Evolutionary conservation across 2,329 filamentous ascomycete species (phyloP), one percentile per base, ranked within the genome.

Genomic region (Ceratocystis albifundus): DNA sequence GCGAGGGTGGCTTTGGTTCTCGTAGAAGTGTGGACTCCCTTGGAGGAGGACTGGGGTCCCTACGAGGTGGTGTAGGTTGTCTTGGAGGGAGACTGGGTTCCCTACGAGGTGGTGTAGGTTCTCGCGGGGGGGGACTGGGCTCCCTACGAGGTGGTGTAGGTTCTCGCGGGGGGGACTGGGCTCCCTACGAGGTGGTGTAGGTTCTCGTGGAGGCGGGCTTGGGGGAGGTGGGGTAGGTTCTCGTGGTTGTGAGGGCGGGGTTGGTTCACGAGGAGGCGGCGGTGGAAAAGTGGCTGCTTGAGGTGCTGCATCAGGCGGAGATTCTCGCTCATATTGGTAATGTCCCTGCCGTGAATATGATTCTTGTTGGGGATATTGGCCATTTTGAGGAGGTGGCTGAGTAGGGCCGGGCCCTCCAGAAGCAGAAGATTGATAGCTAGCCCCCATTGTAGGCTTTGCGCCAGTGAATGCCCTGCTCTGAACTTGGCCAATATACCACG

Each of bases 401-500:
- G 73, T 77, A 25, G 72, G 73, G 48, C 73, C 72, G 45, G 71
- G 69, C 6, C 67, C 62, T 3, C 69, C 65, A 63, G 69, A 71
- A 65, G 61, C 69, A 55, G 67, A 67, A 28, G 64, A 68, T 64
- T 66, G 68, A 50, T 62, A 57, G 10, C 65, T 64, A 15, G 62
- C 45, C 10, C 41, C 41, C 65, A 66, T 66, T 25, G 62, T n/a
- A 6, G 62, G 66, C 4, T 67, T 64, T 61, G 68, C 20, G n/a
- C 61, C 62, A 44, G 62, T 61, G 68, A 70, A 59, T 32, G 45
- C 59, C 10, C 74, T 74, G 20, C 73, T 73, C 64, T 78, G 76
- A 6, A 75, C 75, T 36, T 76, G 72, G 12, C 76, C 76, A 66
- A 76, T 70, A 1, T 86, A 84, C 90, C 91, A 96, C 2, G 88